These are phyloP conservation scores for Orbilia brochopaga DNA, from an alignment of 2,329 filamentous ascomycete genomes.

Conservation along the genomic window DNA sequence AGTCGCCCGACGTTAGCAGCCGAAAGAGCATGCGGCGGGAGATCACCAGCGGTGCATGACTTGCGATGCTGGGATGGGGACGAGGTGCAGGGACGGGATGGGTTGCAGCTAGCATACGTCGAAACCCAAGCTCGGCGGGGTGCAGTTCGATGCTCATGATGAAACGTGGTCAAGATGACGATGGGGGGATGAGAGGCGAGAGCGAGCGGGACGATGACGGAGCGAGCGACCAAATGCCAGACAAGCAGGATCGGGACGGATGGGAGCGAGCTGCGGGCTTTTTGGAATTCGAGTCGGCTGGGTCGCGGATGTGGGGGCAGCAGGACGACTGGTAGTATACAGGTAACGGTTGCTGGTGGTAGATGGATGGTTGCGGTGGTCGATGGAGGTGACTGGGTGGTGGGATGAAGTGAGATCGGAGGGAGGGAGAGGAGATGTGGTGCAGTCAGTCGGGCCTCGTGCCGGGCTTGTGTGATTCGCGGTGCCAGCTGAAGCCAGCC, in stretches of 20 bases:
- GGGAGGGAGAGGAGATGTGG: slow-evolving; percentile 7
- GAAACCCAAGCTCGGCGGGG: slow-evolving; percentile 88
- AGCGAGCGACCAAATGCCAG: not conserved
- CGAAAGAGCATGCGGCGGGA: slow-evolving; percentile 8
- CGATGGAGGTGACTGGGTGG: slow-evolving; percentile 2
- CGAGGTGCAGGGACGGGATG: slow-evolving; percentile 24
- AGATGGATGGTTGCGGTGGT: not conserved
- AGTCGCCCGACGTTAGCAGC: not conserved
- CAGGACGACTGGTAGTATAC: not conserved
- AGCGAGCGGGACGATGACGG: not conserved
- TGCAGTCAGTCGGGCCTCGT: slow-evolving; percentile 22
- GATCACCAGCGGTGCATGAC: slow-evolving; percentile 14
- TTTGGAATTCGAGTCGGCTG: not conserved
- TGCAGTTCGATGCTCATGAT: slow-evolving; percentile 95
- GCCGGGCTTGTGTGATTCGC: slow-evolving; percentile 49
- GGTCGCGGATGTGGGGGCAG: not conserved
- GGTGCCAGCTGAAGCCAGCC: slow-evolving; percentile 41
- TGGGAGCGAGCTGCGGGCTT: not conserved
- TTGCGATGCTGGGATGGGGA: slow-evolving; percentile 64
- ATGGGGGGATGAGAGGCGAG: not conserved
- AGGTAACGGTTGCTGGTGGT: too few relatives aligned
- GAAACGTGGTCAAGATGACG: slow-evolving; percentile 39
- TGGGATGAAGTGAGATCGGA: slow-evolving; percentile 10
- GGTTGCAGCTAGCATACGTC: slow-evolving; percentile 68
- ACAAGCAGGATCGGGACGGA: not conserved